Conservation (phyloP, 257 asterid species). For the Gentiana straminea region DNA sequence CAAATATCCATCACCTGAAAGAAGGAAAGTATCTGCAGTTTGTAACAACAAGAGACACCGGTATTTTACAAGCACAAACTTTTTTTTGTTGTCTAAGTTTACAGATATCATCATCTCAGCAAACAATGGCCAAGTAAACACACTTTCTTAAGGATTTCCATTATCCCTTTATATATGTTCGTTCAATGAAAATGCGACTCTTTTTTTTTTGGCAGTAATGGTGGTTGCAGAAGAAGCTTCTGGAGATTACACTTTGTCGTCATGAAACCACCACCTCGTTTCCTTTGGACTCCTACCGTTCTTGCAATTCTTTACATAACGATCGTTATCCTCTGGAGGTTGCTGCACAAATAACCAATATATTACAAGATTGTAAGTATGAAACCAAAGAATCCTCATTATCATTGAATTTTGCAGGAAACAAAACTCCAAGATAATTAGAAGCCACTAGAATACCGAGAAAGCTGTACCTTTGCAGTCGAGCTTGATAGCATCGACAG, state of each 20-base stretch:
- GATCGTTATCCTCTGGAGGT: slow-evolving; percentile 95
- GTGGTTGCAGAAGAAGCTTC: slow-evolving; percentile 4
- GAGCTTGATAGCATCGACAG: slow-evolving; percentile 98
- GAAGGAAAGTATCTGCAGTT: too few species aligned
- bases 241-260: slow-evolving; percentile 68
- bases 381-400: too few species aligned
- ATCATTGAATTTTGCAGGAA: too few species aligned
- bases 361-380: neutral
- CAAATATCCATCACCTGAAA: too few species aligned
- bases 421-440: too few species aligned
- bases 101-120: slow-evolving; percentile 10
- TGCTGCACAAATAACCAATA: slow-evolving; percentile 41
- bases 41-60: too few species aligned
- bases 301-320: slow-evolving; percentile 86
- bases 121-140: slow-evolving; percentile 7
- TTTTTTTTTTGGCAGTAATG: slow-evolving; percentile 5
- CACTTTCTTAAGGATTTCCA: neutral
- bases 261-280: slow-evolving; percentile 99
- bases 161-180: slow-evolving; percentile 1
- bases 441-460: neutral
- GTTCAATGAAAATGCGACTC: slow-evolving; percentile 5
- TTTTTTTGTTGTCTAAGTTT: slow-evolving; percentile 6
- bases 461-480: slow-evolving; percentile 54
- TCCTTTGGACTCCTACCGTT: slow-evolving; percentile 96
- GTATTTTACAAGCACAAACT: slow-evolving; percentile 6